Base-by-base conservation (phyloP, 495 filamentous ascomycete genomes). In the Penicillium alfredii region DNA sequence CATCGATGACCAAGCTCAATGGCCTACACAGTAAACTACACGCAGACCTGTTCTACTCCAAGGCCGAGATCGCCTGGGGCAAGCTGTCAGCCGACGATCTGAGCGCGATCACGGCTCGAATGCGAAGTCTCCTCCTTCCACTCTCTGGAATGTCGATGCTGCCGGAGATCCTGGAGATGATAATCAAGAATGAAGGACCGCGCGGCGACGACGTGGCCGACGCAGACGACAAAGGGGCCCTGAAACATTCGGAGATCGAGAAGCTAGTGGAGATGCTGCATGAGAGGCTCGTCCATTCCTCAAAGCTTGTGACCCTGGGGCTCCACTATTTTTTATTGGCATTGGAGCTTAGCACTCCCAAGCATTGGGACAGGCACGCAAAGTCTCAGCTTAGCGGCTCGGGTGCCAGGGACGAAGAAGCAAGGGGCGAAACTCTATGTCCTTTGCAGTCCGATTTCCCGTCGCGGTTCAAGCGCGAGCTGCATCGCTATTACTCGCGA, bases 21-120 rank as follows among this genome's bases (percentile, higher is more conserved):
- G 73, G 64, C 9, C 50, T 86, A 0, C 69, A 79, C 13, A 78
- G 76, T 2, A 86, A 88, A 50, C 45, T 88, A 6, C 60, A 80
- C 21, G 65, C 69, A 0, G 83, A 88, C 50, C 46, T 86, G 4
- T 63, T 76, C 3, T 86, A 86, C 48, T 84, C 80, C 0, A 88
- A 85, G 42, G 68, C 82, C 10, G 83, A 88, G 44, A 51, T 80
- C 12, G 80, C 81, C 0, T 80, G 68, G 60, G 82, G 81, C 5
- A 86, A 82, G 35, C 55, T 86, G 10, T 64, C 71, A 24, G 73
- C 81, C 3, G 66, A 77, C n/a, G 82, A 86, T 40, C 42, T 88
- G 6, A 60, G 69, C 26, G 54, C 69, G 10, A 64, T 84, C 3
- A 68, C 66, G 19, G 64, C 60, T 21, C 49, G 76, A 1, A 57